phyloP scores from a whole-genome alignment of 1,284 basidiomycete genomes.

The Moesziomyces aphidis region DNA sequence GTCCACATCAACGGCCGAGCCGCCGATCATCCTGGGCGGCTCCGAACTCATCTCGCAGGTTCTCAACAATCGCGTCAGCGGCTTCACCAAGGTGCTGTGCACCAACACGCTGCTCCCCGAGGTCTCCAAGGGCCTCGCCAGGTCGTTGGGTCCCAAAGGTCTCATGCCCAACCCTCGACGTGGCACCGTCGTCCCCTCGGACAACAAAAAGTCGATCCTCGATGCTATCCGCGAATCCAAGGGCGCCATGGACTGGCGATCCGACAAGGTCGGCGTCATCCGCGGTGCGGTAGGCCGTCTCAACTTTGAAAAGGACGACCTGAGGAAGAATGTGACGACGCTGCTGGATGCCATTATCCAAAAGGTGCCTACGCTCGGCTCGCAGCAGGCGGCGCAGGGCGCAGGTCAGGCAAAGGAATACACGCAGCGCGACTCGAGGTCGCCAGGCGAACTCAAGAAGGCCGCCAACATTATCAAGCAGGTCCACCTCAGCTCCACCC shows the following conservation, averaged over 20 bases:
- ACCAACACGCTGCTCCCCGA: slow-evolving; percentile 82
- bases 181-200: slow-evolving; percentile 87
- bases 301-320: slow-evolving; percentile 77
- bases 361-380: slow-evolving; percentile 50
- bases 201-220: slow-evolving; percentile 74
- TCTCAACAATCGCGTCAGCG: slow-evolving; percentile 53
- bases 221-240: slow-evolving; percentile 80
- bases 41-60: slow-evolving; percentile 62
- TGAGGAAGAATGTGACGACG: slow-evolving; percentile 81
- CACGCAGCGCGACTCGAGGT: slow-evolving; percentile 19
- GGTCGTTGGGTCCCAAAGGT: slow-evolving; percentile 90
- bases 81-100: slow-evolving; percentile 80
- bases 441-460: slow-evolving; percentile 44
- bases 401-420: slow-evolving; percentile 39
- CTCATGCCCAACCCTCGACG: slow-evolving; percentile 94
- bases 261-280: slow-evolving; percentile 87
- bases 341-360: slow-evolving; percentile 78
- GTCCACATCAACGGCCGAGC: slow-evolving; percentile 17
- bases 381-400: slow-evolving; percentile 29
- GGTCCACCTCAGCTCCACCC: slow-evolving; percentile 83
- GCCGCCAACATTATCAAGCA: slow-evolving; percentile 68
- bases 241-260: slow-evolving; percentile 90
- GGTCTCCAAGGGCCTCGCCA: slow-evolving; percentile 79
- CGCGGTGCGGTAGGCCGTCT: slow-evolving; percentile 74
- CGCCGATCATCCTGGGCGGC: slow-evolving; percentile 57